phyloP scores from a whole-genome alignment of 2,329 filamentous ascomycete genomes.

The Zarea fungicola region DNA sequence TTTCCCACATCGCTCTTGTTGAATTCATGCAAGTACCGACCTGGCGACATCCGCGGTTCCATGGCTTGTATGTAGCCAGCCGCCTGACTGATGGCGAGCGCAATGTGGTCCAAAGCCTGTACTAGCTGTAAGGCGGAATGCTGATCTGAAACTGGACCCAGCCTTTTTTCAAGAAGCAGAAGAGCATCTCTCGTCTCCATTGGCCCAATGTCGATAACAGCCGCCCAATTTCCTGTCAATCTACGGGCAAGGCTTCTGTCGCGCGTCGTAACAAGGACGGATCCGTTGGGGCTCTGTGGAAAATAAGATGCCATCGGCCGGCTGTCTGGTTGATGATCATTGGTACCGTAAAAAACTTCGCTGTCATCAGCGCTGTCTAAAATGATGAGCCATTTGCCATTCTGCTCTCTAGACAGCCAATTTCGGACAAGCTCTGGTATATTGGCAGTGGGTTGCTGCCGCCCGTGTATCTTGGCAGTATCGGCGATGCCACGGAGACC shows the following conservation, averaged over 20 bases:
- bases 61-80: constrained; percentile 27
- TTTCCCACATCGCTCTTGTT: constrained; percentile 14
- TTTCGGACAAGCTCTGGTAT: constrained; percentile 21
- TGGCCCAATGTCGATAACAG: constrained; percentile 23
- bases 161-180: constrained; percentile 26
- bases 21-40: constrained; percentile 34
- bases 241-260: constrained; percentile 18
- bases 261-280: constrained; percentile 26
- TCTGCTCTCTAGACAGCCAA: constrained; percentile 27
- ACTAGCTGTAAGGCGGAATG: constrained; percentile 20
- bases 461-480: constrained; percentile 21
- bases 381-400: constrained; percentile 29
- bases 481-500: constrained; percentile 27
- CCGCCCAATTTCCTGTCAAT: constrained; percentile 17
- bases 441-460: constrained; percentile 21
- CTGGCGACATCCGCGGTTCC: constrained; percentile 23
- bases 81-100: constrained; percentile 31
- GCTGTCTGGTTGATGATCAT: background rate
- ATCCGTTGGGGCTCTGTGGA: constrained; percentile 24
- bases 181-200: constrained; percentile 24
- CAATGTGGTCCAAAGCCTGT: constrained; percentile 25
- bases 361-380: constrained; percentile 33
- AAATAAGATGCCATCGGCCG: constrained; percentile 22
- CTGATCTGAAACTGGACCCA: constrained; percentile 13
- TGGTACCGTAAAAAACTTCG: constrained; percentile 21